Evolutionary conservation across 345 rosid species (phyloP), one percentile per base, ranked within the genome.

Genomic region (Isatis tinctoria): DNA sequence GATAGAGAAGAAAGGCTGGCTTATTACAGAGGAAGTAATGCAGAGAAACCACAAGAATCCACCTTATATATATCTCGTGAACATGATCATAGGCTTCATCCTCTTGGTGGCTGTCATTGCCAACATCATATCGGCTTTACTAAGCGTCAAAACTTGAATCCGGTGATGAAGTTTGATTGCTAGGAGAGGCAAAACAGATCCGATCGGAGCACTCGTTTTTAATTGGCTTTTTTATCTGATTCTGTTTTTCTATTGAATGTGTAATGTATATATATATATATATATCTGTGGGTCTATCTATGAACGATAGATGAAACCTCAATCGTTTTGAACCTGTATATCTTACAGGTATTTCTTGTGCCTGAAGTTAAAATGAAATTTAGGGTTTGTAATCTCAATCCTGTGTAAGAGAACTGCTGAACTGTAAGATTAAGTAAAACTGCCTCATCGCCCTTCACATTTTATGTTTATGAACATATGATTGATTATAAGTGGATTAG

Each of bases 91-190:
- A 37, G 60, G 71, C 11, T 37, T 76, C 52, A 53, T 76, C 9
- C 66, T 76, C 17, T 48, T 74, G 45, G 17, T 67, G 20, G 35
- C 33, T 48, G 30, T 67, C 78, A 56, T 74, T 59, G 17, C 22
- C 13, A 16, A 44, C 66, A 18, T 70, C 61, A 20, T 27, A 47
- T 56, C 26, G 5, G 69, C 51, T 59, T 47, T 65, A 54, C 10
- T 12, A 65, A 35, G 22, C 13, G 24, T 27, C 24, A 65, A 48
- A 65, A 36, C 58, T 6, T 59, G 67, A 61, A 20, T 13, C 54
- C 5, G 11, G 13, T 12, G 52, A 16, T 44, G 49, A 26, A 44
- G 10, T 33, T 40, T 43, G 48, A 20, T 73, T 2, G 39, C 24
- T 10, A 47, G 9, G 47, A 63, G 40, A 30, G 33, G 36, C 44